phyloP scores from a whole-genome alignment of 2,329 filamentous ascomycete species.

The Verticillium nonalfalfae region DNA sequence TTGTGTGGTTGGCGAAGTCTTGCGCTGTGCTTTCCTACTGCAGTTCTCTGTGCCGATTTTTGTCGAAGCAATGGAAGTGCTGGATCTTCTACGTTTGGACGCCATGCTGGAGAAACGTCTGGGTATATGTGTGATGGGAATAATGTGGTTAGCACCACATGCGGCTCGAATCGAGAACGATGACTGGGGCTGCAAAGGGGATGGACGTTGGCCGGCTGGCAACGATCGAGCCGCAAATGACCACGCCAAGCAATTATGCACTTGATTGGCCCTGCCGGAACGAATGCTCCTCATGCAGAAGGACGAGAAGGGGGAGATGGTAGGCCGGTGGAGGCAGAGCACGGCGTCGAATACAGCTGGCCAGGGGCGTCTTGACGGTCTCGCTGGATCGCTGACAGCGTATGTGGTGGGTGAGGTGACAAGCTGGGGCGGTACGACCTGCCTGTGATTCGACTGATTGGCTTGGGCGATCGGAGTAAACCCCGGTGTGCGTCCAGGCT shows the following conservation, averaged over 20 bases:
- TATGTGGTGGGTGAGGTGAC: neutral
- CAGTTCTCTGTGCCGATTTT: neutral
- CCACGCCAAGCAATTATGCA: neutral
- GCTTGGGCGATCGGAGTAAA: neutral
- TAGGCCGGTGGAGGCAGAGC: neutral
- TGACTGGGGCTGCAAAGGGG: conserved; percentile 1
- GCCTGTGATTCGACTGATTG: neutral
- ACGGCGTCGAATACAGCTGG: neutral
- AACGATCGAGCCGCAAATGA: neutral
- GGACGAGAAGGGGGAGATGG: neutral
- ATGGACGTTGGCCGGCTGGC: neutral
- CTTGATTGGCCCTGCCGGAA: conserved; percentile 7
- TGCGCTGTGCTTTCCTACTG: neutral
- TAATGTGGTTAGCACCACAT: neutral
- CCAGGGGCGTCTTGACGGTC: neutral
- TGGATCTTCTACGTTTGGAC: conserved; percentile 29
- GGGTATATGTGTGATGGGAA: neutral
- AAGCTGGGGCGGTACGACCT: neutral
- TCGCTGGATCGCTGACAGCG: neutral
- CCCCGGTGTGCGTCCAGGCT: neutral
- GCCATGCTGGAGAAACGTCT: conserved; percentile 22
- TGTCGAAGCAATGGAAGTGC: conserved; percentile 10
- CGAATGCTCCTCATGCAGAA: conserved; percentile 12
- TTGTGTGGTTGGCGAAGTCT: neutral
- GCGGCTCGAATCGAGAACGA: conserved; percentile 3